phyloP scores from a whole-genome alignment of 371 early-diverging fungal species.

The Fennellomyces sp. region DNA sequence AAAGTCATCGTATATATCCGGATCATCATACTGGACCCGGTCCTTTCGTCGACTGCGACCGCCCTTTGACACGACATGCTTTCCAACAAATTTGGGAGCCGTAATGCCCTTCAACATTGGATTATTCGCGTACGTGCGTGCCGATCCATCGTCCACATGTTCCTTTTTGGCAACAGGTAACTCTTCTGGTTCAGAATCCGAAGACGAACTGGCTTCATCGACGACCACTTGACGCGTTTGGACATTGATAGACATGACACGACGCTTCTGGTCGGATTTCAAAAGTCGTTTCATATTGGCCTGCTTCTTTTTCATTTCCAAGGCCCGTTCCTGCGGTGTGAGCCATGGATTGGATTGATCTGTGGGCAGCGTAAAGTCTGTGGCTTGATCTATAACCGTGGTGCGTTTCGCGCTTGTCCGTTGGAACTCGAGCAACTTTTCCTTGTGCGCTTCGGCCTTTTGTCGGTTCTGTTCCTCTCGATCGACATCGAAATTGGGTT shows the following conservation, averaged over 20 bases:
- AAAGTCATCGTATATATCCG: slow-evolving; percentile 27
- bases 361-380: slow-evolving; percentile 74
- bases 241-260: slow-evolving; percentile 75
- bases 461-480: slow-evolving; percentile 50
- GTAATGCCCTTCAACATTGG: slow-evolving; percentile 39
- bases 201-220: slow-evolving; percentile 27
- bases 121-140: slow-evolving; percentile 48
- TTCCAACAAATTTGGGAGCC: slow-evolving; percentile 37
- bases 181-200: slow-evolving; percentile 27
- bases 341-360: slow-evolving; percentile 76
- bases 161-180: slow-evolving; percentile 1
- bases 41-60: slow-evolving; percentile 26
- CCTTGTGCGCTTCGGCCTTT: slow-evolving; percentile 74
- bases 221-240: slow-evolving; percentile 56
- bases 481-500: slow-evolving; percentile 28
- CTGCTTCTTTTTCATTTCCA: slow-evolving; percentile 51
- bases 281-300: slow-evolving; percentile 51
- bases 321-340: slow-evolving; percentile 74
- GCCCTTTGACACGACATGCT: slow-evolving; percentile 12
- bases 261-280: slow-evolving; percentile 48
- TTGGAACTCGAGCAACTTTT: slow-evolving; percentile 79
- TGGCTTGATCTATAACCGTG: slow-evolving; percentile 72
- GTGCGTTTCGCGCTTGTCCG: slow-evolving; percentile 79
- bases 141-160: slow-evolving; percentile 16
- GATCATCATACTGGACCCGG: slow-evolving; percentile 34